Evolutionary conservation across 2,329 filamentous ascomycete genomes (phyloP).

Genomic region (Fusarium sp.): DNA sequence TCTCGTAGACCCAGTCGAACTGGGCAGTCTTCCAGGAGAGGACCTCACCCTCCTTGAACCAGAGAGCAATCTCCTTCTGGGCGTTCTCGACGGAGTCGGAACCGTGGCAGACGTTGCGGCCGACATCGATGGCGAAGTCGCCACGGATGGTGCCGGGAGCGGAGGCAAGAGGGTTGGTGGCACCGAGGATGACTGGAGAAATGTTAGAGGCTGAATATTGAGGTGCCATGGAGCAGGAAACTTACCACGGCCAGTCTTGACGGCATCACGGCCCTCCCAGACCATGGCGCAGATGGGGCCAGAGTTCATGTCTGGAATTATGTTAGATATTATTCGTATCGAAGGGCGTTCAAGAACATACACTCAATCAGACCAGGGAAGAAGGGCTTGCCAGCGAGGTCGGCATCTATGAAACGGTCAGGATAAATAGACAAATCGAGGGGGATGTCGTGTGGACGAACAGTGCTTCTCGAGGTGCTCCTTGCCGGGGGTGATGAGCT

Average conservation of each 20-base stretch:
- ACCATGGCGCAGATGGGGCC: conserved; percentile 99
- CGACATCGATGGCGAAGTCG: conserved; percentile 84
- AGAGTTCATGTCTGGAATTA: conserved; percentile 86
- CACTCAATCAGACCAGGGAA: conserved; percentile 94
- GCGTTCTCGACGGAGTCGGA: conserved; percentile 99
- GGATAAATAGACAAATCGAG: conserved; percentile 41
- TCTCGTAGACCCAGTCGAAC: conserved; percentile 98
- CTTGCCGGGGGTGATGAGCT: conserved; percentile 90
- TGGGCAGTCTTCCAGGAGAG: conserved; percentile 87
- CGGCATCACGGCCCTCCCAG: conserved; percentile 98
- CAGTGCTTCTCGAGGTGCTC: conserved; percentile 98
- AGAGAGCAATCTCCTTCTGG: conserved; percentile 99
- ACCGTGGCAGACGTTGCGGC: conserved; percentile 99
- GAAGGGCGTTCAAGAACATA: conserved; percentile 63
- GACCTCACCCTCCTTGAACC: conserved; percentile 94
- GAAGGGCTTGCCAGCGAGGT: conserved; percentile 95
- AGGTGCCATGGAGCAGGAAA: conserved; percentile 40
- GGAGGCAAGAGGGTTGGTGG: conserved; percentile 97
- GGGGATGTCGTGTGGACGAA: conserved; percentile 56
- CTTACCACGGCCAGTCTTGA: conserved; percentile 96
- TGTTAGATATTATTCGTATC: conserved; percentile 23
- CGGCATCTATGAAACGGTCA: conserved; percentile 73
- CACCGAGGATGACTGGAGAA: conserved; percentile 85
- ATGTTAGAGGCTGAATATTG: conserved; percentile 31
- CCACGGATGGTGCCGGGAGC: conserved; percentile 98